Conservation (phyloP, 805 yeast genomes). For the Hanseniaspora osmophila region DNA sequence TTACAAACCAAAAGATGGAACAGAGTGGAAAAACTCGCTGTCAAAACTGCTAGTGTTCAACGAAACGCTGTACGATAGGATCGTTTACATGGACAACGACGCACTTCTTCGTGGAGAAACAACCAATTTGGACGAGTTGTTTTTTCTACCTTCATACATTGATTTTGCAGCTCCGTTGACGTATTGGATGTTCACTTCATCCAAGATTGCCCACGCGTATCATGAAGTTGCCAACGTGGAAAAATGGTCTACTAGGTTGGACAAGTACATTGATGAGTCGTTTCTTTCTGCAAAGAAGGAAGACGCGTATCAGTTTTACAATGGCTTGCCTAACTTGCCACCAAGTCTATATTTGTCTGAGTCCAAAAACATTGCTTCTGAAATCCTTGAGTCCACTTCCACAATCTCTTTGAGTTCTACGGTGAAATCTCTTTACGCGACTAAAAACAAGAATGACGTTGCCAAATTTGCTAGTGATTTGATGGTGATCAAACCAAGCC, state of each 20-base stretch:
- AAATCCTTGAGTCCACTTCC: slow-evolving; percentile 15
- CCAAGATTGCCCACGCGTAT: slow-evolving; percentile 13
- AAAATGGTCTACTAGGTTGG: slow-evolving; percentile 10
- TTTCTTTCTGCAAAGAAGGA: slow-evolving; percentile 9
- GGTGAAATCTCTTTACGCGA: neutral
- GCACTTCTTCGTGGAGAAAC: slow-evolving; percentile 22
- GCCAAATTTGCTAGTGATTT: slow-evolving; percentile 29
- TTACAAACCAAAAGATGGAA: slow-evolving; percentile 13
- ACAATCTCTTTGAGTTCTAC: slow-evolving; percentile 12
- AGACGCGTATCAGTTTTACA: slow-evolving; percentile 21
- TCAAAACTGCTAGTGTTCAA: slow-evolving; percentile 43
- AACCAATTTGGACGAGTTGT: slow-evolving; percentile 34
- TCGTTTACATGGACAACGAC: slow-evolving; percentile 48
- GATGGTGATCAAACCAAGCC: slow-evolving; percentile 46
- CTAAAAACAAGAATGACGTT: slow-evolving; percentile 13
- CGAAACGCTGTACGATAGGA: slow-evolving; percentile 33
- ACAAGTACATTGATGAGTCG: slow-evolving; percentile 13
- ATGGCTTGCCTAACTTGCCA: slow-evolving; percentile 26
- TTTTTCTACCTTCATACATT: slow-evolving; percentile 33
- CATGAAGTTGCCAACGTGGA: slow-evolving; percentile 11
- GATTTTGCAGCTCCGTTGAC: slow-evolving; percentile 33
- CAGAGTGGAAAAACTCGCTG: slow-evolving; percentile 37
- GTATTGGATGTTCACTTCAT: slow-evolving; percentile 24
- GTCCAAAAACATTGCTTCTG: slow-evolving; percentile 16
- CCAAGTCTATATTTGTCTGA: slow-evolving; percentile 13